A percentile compares a stretch with the other conserved stretches of the same genome.
These are phyloP conservation scores for Allium fistulosum DNA, from an alignment of 106 monocot species.

Conservation along the genomic window DNA sequence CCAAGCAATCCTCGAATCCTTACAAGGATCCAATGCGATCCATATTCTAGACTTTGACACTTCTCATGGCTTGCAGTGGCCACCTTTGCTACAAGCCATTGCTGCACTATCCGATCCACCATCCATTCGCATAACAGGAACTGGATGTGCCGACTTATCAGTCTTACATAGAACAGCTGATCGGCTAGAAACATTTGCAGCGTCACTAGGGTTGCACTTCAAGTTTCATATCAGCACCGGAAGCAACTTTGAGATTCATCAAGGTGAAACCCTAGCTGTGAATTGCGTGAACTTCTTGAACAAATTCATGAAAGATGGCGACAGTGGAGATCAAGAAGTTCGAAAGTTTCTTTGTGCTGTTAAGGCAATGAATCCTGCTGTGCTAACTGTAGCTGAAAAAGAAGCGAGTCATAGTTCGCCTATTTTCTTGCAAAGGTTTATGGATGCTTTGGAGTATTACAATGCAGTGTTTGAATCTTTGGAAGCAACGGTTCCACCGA, in stretches of 20 bases:
- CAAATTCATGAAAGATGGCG: conserved; percentile 36
- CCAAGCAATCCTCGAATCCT: conserved; percentile 93
- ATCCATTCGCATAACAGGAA: conserved; percentile 76
- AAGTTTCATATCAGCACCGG: conserved; percentile 33
- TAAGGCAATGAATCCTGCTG: conserved; percentile 53
- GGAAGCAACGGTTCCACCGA: conserved; percentile 84
- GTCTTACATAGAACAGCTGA: conserved; percentile 66
- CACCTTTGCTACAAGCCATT: conserved; percentile 84
- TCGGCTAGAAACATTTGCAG: conserved; percentile 62
- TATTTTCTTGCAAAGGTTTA: conserved; percentile 46
- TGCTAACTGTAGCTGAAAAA: conserved; percentile 80
- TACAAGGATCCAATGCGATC: conserved; percentile 31
- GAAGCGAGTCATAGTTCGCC: conserved; percentile 40
- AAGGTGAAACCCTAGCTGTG: conserved; percentile 65
- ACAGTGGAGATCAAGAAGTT: conserved; percentile 13
- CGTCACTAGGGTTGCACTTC: conserved; percentile 60
- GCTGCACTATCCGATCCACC: conserved; percentile 63
- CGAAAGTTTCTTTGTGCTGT: conserved; percentile 31
- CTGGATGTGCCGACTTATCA: conserved; percentile 45
- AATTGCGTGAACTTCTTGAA: conserved; percentile 72
- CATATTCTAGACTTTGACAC: conserved; percentile 95
- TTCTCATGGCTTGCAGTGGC: conserved; percentile 89
- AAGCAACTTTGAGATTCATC: conserved; percentile 18
- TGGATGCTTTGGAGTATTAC: conserved; percentile 69
- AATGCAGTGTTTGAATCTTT: conserved; percentile 77